A percentile compares a stretch with the other conserved stretches of the same genome.
Evolutionary conservation across 2,329 filamentous ascomycete genomes (phyloP).

Genomic region (Teratosphaeria gauchensis): DNA sequence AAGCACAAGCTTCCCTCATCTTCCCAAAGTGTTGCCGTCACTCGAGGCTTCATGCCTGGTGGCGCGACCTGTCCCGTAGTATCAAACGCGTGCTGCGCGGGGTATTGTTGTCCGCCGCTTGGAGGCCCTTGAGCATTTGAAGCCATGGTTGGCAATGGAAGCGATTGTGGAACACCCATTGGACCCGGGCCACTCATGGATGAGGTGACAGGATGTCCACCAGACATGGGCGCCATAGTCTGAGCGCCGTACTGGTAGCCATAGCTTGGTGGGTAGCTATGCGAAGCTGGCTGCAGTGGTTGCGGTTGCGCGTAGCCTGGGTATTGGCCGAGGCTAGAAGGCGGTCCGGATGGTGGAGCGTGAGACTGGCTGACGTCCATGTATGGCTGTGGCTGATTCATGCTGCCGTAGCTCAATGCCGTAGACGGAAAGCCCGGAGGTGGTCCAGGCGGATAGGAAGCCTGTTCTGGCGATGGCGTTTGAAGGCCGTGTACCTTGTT

Average conservation of each 20-base stretch:
- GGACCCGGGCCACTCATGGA: constrained; percentile 54
- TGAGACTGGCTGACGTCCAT: constrained; percentile 51
- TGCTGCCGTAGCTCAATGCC: constrained; percentile 40
- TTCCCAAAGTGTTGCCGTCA: constrained; percentile 95
- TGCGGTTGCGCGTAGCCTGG: constrained; percentile 56
- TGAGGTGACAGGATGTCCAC: constrained; percentile 57
- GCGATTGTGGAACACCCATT: constrained; percentile 58
- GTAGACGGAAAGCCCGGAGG: constrained; percentile 2
- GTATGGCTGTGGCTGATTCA: constrained; percentile 76
- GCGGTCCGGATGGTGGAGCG: constrained; percentile 62
- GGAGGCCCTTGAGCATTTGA: constrained; percentile 11
- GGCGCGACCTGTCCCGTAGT: constrained; percentile 87
- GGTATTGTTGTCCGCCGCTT: constrained; percentile 10
- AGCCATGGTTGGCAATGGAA: constrained; percentile 39
- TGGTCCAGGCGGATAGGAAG: constrained; percentile 27
- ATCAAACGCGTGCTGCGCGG: constrained; percentile 49
- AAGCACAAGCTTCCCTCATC: constrained; percentile 97
- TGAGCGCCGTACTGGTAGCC: constrained; percentile 53
- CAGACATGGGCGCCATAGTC: constrained; percentile 69
- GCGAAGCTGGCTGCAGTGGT: constrained; percentile 36
- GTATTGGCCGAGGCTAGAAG: constrained; percentile 65
- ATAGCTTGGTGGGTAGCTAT: constrained; percentile 50
- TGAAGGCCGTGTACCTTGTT: constrained; percentile 42
- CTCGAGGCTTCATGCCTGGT: constrained; percentile 88
- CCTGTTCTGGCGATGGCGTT: constrained; percentile 64